Base-by-base conservation (phyloP, 1,139 yeast species). In the Chernovozyma aurita region DNA sequence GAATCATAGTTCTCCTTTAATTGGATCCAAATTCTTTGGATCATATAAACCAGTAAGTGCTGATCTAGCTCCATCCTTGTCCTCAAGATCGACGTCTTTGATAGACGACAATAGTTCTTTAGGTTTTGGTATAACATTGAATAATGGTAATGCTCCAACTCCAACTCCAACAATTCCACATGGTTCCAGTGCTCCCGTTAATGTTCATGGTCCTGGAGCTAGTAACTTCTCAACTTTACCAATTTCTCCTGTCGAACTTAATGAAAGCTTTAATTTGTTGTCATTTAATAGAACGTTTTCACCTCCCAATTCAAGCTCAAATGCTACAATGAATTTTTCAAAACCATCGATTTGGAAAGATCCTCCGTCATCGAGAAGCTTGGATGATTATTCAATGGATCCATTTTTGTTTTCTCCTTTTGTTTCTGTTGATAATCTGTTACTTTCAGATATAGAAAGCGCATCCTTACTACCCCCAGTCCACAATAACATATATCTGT, bases 401-500 rank as follows among this genome's bases (percentile, higher is more conserved):
- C 34, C 37, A 7, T 13, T 11, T 17, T 4, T 35, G 12, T 41
- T 39, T 22, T 39, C 44, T n/a, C 44, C 39, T 9, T 39, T 41
- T 28, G 12, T 33, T 8, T 26, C 34, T 9, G 17, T 31, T 9
- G 34, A 31, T 14, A 26, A 16, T 24, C 30, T 28, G 32, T 35
- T 27, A 18, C 11, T 22, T 18, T 32, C 29, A 5, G 31, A 24
- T 15, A 17, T 13, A 9, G 36, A 18, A 3, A 16, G 8, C 22
- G 9, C 22, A 7, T 20, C 22, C 6, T 20, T 20, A 6, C 9
- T 9, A 9, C 8, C 9, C 8, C 18, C 30, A 18, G 30, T 25
- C 18, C 28, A 24, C 13, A 27, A 30, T 16, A 57, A 57, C 39
- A 47, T 55, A 3, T 57, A 56, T 37, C 43, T 45, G 46, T 36